Evolutionary conservation across 202 grass and related monocot species (phyloP).

Genomic region (Dendrocalamus latiflorus): DNA sequence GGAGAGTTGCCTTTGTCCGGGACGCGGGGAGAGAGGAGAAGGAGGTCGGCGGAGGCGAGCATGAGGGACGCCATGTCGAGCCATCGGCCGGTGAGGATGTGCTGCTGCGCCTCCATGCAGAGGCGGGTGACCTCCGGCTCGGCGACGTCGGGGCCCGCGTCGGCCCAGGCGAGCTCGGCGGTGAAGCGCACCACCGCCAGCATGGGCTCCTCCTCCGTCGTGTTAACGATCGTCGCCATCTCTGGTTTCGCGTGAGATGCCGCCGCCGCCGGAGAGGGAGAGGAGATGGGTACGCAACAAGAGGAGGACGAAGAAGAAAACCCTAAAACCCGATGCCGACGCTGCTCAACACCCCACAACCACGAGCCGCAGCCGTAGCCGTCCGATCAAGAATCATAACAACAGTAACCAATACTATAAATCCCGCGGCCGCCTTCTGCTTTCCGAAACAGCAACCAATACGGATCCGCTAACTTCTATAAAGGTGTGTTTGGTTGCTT

Average conservation of each 20-base stretch:
- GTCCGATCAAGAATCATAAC: no score
- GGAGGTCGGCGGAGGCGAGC: constrained; percentile 68
- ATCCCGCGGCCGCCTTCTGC: no score
- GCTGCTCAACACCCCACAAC: no score
- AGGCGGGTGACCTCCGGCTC: constrained; percentile 70
- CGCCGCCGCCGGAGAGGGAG: constrained; percentile 11
- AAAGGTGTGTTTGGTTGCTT: no score
- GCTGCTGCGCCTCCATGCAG: constrained; percentile 68
- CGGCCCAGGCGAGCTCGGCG: constrained; percentile 74
- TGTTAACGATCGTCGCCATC: constrained; percentile 77
- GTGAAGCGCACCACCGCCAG: constrained; percentile 69
- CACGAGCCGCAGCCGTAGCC: no score
- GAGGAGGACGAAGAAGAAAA: not conserved
- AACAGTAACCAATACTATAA: rapidly evolving
- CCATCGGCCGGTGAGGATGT: constrained; percentile 47
- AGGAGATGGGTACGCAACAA: not conserved
- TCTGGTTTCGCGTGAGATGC: not conserved
- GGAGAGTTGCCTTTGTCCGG: constrained; percentile 54
- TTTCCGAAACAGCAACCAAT: no score
- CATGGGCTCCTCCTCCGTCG: constrained; percentile 83
- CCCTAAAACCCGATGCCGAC: not conserved
- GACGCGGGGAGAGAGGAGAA: constrained; percentile 42
- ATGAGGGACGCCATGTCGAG: constrained; percentile 77
- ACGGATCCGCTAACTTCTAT: no score
- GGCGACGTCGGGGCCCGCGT: constrained; percentile 74